Conservation (phyloP, 208 protist genomes). For the Acanthamoeba culbertsoni region DNA sequence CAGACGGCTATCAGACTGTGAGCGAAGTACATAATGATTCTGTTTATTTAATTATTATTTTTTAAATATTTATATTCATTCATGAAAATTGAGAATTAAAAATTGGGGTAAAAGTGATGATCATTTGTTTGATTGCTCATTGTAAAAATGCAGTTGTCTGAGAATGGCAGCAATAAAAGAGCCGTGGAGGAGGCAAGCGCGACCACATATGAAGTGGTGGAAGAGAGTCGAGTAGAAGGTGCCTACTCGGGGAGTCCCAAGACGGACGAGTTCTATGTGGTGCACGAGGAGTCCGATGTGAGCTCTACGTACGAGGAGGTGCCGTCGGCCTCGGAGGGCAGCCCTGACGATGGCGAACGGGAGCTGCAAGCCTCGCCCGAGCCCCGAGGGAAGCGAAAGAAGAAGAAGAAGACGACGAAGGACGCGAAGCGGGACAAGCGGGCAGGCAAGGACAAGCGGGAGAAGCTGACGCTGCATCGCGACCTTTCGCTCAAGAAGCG, state of each 20-base stretch:
- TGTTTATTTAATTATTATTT: background rate
- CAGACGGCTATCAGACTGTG: background rate
- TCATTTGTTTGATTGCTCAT: too few relatives aligned
- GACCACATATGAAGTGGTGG: background rate
- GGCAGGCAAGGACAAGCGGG: background rate
- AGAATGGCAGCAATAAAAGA: too few relatives aligned
- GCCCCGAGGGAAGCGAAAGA: background rate
- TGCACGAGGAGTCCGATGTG: background rate
- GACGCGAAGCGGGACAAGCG: background rate
- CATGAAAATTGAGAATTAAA: background rate
- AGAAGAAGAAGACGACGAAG: background rate
- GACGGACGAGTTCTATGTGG: constrained; percentile 10
- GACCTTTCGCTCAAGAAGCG: background rate
- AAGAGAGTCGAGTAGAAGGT: too few relatives aligned
- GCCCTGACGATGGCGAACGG: background rate
- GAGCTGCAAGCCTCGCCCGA: background rate
- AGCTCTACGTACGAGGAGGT: background rate
- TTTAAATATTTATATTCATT: constrained; percentile 3
- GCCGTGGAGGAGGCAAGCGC: too few relatives aligned
- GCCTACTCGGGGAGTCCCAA: background rate
- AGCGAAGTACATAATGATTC: background rate
- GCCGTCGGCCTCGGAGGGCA: background rate
- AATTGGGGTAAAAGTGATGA: too few relatives aligned
- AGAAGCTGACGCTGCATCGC: background rate
- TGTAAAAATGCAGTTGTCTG: too few relatives aligned